Evolutionary conservation across 2,329 filamentous ascomycete species (phyloP), one percentile per base, ranked within the genome.

Genomic region (Fusarium beomiforme): DNA sequence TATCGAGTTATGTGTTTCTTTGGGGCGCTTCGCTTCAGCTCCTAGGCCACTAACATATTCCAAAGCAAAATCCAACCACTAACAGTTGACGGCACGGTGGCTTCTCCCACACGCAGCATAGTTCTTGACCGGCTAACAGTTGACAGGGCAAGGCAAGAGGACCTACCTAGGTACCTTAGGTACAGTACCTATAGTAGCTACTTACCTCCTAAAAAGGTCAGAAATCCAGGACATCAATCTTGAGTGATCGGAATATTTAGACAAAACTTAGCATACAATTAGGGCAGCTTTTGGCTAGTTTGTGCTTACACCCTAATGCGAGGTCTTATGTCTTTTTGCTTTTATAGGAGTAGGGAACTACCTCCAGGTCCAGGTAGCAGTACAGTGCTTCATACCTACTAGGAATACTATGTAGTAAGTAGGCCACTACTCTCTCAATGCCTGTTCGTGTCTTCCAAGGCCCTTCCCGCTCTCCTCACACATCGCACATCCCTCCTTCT

Each of bases 401-500:
- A n/a, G n/a, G n/a, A n/a, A n/a, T n/a, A n/a, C n/a, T 50, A 31
- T 21, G 31, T 23, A 50, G 29, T 39, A 39, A 29, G 47, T 29
- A 43, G 29, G 57, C 41, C 66, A 60, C 54, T 49, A 59, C 51
- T n/a, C n/a, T n/a, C n/a, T n/a, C 64, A 55, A 55, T 55, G 41
- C 36, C 51, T 43, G 33, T 59, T 51, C 49, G 58, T 41, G 43
- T 59, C 55, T 60, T 42, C 44, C 56, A 53, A 69, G 68, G 63
- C 53, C 59, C 54, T 60, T 69, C 71, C 54, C 59, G 50, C 71
- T 58, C 65, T 51, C 69, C 59, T 65, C 60, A 9, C 56, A 55
- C 46, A 54, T 57, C 58, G 55, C 68, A 59, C 67, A 74, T 71
- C 53, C 53, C 13, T 55, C 68, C 56, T 72, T 53, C 64, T 67